Percentiles rank a stretch among this genome's conserved stretches.
phyloP scores from a whole-genome alignment of 352 stramenopile species.

The Phytophthora megakarya region DNA sequence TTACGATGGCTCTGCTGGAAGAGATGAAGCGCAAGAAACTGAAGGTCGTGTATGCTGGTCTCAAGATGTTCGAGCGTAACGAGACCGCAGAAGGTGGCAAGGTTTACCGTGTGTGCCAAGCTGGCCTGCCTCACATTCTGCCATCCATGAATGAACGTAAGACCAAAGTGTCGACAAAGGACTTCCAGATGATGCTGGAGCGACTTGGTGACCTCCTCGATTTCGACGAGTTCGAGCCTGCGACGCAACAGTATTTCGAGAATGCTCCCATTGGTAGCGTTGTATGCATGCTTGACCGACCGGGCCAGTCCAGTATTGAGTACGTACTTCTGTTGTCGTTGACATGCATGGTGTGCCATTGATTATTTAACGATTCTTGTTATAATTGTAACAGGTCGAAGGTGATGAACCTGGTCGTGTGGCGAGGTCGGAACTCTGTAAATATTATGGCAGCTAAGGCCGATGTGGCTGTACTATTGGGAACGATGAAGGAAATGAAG shows the following conservation, averaged over 20 bases:
- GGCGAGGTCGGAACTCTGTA: slow-evolving; percentile 85
- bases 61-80: slow-evolving; percentile 93
- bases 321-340: slow-evolving; percentile 41
- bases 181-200: slow-evolving; percentile 89
- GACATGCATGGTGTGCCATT: background rate
- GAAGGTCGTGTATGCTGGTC: slow-evolving; percentile 90
- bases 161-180: slow-evolving; percentile 56
- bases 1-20: slow-evolving; percentile 78
- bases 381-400: slow-evolving; percentile 53
- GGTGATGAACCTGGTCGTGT: slow-evolving; percentile 86
- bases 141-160: slow-evolving; percentile 81
- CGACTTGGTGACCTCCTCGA: slow-evolving; percentile 81
- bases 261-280: slow-evolving; percentile 76
- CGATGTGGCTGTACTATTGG: slow-evolving; percentile 73
- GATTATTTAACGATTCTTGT: slow-evolving; percentile 23
- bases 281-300: slow-evolving; percentile 69
- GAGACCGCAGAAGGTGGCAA: slow-evolving; percentile 68
- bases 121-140: slow-evolving; percentile 84
- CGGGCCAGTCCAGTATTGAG: slow-evolving; percentile 65
- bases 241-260: slow-evolving; percentile 54
- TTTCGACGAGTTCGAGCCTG: slow-evolving; percentile 80
- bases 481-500: slow-evolving; percentile 87
- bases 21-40: slow-evolving; percentile 88
- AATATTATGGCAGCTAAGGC: slow-evolving; percentile 88
- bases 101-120: slow-evolving; percentile 90